Base-by-base conservation (phyloP, 1,139 yeast genomes). In the Hansenula sp. region DNA sequence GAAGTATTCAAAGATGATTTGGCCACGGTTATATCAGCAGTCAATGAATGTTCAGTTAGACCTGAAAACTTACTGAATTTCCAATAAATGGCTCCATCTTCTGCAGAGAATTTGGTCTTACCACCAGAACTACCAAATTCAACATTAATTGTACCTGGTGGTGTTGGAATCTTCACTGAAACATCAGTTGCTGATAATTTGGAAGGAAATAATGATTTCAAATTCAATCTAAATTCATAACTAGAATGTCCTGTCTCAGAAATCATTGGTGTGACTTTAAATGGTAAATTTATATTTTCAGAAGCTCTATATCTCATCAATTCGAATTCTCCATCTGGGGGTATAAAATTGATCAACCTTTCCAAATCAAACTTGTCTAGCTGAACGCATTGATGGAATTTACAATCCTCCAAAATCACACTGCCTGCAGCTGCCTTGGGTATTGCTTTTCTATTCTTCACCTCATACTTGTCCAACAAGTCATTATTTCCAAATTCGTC, bases 261-360 rank as follows among this genome's bases (percentile, higher is more conserved):
- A 3, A 85, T 77, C 38, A 73, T 62, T 1, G 94, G 85, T n/a
- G 74, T 68, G 12, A 89, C 75, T 43, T 73, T 71, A 62, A 90
- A 86, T 3, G 98, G 99, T 24, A 88, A 59, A 47, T 77, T 77
- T 50, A 82, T 67, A 54, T 81, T 80, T 54, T 79, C 77, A 2
- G 63, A 72, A 43, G 77, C 74, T 45, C 76, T 76, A 72, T 91
- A 91, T 38, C 81, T 71, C 94, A 93, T 84, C 46, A 93, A 74
- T 61, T 90, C 96, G 62, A 89, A 89, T 45, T 82, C 84, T 0
- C 98, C 98, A 66, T 91, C 98, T 1, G 98, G 96, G 6, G 96
- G 96, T 12, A 84, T 73, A 55, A 89, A 89, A 41, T 79, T 78
- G 47, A 89, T 84, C 41, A 79, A 72, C 41, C 86, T 71, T 36